These are phyloP conservation scores for Aspergillus uvarum DNA, from an alignment of 2,329 filamentous ascomycete species.

Conservation along the genomic window DNA sequence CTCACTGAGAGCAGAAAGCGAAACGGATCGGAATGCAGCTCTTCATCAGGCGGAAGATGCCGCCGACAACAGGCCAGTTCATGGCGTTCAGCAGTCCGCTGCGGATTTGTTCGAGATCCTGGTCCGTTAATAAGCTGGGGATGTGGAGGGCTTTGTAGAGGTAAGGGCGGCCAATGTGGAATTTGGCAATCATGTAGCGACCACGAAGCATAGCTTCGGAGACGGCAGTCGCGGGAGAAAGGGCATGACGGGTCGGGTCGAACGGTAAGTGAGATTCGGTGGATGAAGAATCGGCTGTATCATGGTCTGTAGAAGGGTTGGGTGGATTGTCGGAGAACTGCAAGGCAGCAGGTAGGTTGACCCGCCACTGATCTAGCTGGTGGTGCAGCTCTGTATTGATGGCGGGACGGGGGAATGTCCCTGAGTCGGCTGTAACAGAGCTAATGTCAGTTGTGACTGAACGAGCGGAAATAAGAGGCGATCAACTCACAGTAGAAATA, in stretches of 20 bases:
- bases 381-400: conserved; percentile 55
- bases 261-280: conserved; percentile 24
- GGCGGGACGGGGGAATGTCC: conserved; percentile 47
- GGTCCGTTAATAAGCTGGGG: conserved; percentile 36
- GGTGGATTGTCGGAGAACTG: conserved; percentile 43
- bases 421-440: conserved; percentile 37
- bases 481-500: conserved; percentile 48
- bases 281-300: conserved; percentile 22
- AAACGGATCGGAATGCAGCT: conserved; percentile 45
- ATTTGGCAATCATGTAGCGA: conserved; percentile 40
- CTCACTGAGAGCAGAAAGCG: conserved; percentile 43
- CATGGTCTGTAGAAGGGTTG: conserved; percentile 17
- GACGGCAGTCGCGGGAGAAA: conserved; percentile 36
- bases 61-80: conserved; percentile 42
- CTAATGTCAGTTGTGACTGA: conserved; percentile 2
- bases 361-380: conserved; percentile 57
- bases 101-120: conserved; percentile 42
- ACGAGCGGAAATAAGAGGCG: background rate
- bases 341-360: conserved; percentile 50
- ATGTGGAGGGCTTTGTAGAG: conserved; percentile 45
- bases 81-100: conserved; percentile 42
- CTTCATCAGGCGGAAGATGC: conserved; percentile 43
- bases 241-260: conserved; percentile 21
- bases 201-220: conserved; percentile 41
- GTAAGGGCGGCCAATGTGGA: conserved; percentile 44